Evolutionary conservation across 352 stramenopile species (phyloP).

Genomic region (Phytophthora agathidicida): DNA sequence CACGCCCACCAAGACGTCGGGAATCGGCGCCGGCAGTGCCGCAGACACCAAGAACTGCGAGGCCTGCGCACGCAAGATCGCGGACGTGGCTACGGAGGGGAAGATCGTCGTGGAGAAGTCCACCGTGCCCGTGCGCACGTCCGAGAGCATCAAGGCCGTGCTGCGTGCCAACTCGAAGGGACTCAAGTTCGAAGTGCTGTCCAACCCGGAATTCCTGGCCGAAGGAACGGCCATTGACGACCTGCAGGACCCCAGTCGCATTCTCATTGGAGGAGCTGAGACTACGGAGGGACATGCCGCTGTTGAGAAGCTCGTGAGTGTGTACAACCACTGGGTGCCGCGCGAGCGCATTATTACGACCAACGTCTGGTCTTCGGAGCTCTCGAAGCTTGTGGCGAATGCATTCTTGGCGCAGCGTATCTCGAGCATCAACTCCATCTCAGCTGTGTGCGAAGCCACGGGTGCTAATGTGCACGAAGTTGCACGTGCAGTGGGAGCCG

Average conservation of each 20-base stretch:
- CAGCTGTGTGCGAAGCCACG: conserved; percentile 98
- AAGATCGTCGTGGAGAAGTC: conserved; percentile 99
- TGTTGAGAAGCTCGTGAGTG: conserved; percentile 92
- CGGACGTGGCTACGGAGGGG: conserved; percentile 90
- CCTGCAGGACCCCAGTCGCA: conserved; percentile 94
- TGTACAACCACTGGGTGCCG: conserved; percentile 99
- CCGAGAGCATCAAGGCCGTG: conserved; percentile 96
- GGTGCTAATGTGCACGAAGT: conserved; percentile 98
- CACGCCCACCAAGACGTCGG: conserved; percentile 98
- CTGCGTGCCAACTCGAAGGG: conserved; percentile 95
- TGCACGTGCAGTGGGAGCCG: conserved; percentile 95
- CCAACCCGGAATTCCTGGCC: conserved; percentile 99
- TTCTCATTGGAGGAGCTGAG: conserved; percentile 98
- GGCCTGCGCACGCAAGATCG: conserved; percentile 98
- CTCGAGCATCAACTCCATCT: conserved; percentile 99
- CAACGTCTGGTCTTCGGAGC: conserved; percentile 99
- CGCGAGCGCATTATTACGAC: conserved; percentile 96
- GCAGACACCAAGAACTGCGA: conserved; percentile 99
- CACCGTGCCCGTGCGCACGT: conserved; percentile 99
- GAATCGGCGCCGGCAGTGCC: conserved; percentile 96
- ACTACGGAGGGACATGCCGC: conserved; percentile 87
- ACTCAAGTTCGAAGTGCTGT: conserved; percentile 97
- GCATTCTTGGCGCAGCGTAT: conserved; percentile 99
- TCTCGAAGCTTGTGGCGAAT: conserved; percentile 99
- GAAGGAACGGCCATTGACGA: conserved; percentile 99